Percentiles rank a stretch among this genome's conserved stretches.
phyloP scores from a whole-genome alignment of 495 filamentous ascomycete species.

The Annulohypoxylon nitens region DNA sequence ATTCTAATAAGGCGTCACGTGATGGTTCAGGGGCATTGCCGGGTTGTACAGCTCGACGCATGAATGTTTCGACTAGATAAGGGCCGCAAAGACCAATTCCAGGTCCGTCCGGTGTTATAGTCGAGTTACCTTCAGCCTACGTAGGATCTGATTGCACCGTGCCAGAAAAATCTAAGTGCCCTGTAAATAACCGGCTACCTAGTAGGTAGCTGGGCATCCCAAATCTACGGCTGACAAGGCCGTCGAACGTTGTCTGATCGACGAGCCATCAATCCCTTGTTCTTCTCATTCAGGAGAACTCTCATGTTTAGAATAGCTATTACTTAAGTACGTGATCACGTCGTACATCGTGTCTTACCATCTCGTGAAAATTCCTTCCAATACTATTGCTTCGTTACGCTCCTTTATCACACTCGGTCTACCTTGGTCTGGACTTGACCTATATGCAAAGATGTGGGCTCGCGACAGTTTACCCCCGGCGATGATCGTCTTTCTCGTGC shows the following conservation, averaged over 20 bases:
- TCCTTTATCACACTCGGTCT: constrained; percentile 9
- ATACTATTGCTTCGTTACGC: neutral
- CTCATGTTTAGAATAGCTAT: constrained; percentile 10
- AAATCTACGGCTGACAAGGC: constrained; percentile 6
- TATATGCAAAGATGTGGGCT: constrained; percentile 17
- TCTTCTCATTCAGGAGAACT: constrained; percentile 11
- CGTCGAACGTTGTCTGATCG: constrained; percentile 18
- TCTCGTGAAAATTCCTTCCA: neutral
- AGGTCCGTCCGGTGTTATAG: constrained; percentile 7
- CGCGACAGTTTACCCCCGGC: constrained; percentile 22
- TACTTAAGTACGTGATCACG: constrained; percentile 13
- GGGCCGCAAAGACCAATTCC: constrained; percentile 5
- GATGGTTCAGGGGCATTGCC: neutral
- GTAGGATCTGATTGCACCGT: constrained; percentile 14
- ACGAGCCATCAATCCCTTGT: neutral
- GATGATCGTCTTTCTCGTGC: constrained; percentile 7
- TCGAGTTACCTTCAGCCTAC: neutral
- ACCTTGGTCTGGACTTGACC: neutral
- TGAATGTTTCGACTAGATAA: constrained; percentile 14
- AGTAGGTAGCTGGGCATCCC: neutral
- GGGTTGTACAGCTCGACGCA: constrained; percentile 2
- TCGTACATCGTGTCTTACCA: neutral
- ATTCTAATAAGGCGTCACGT: neutral
- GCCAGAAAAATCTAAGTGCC: constrained; percentile 8
- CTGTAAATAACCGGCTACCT: constrained; percentile 6